Evolutionary conservation across 768 basidiomycete species (phyloP), one percentile per base, ranked within the genome.

Genomic region (Phallus indusiatus): DNA sequence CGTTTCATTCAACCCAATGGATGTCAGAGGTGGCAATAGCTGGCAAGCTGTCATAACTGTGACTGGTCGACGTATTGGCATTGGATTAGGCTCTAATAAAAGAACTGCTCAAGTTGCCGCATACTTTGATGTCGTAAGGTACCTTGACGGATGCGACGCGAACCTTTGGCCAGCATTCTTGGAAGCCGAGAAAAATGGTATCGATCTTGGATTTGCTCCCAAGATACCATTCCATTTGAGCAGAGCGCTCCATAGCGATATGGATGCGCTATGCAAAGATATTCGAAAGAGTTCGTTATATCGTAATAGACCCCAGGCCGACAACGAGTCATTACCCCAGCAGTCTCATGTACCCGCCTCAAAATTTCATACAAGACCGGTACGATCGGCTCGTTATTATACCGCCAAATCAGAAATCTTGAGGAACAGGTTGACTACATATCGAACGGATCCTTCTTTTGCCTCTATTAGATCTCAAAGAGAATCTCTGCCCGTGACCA

Each of bases 111-210:
- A 81, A 63, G 72, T 79, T 12, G 78, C 80, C 62, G 90, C 87
- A 68, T 95, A 88, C 69, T 80, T 96, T 51, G 94, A 97, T 69
- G 92, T 92, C 61, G 81, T 86, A 0, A 80, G 83, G 55, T 95
- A 96, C 69, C 80, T 97, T 60, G 88, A 94, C 68, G 77, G 75
- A 58, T 94, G 90, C 69, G 94, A 97, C 69, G 76, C 79, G 0
- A 78, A 77, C 0, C 77, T 97, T 22, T 97, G 94, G 94, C 74
- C 77, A 58, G 73, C 79, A 20, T 97, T 85, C 68, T 66, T 81
- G 7, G 70, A 75, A 57, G 83, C 83, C 11, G 76, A 77, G 36
- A 81, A 82, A 67, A 76, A 80, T 2, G 86, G 88, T 22, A 79
- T 82, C 54, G 82, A 85, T 62, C 77, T 90, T 22, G 86, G 85